Evolutionary conservation across 176 grass and related monocot genomes (phyloP).

Genomic region (Triticum dicoccoides): DNA sequence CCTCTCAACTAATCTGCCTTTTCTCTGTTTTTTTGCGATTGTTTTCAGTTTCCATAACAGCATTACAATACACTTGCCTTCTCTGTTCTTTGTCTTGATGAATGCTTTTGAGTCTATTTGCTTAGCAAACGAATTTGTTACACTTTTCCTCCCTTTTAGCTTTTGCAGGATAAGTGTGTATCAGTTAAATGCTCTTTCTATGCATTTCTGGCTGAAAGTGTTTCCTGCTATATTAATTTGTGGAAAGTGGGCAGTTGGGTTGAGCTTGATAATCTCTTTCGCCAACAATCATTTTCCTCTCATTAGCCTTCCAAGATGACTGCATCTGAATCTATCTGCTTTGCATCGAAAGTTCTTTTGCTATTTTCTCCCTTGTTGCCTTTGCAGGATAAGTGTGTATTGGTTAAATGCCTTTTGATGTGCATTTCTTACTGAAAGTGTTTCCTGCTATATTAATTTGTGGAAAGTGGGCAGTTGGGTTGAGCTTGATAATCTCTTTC

Average conservation of each 20-base stretch:
- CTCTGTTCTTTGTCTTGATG: background rate
- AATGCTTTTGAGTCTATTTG: background rate
- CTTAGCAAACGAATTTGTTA: background rate
- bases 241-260: conserved; percentile 80
- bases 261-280: conserved; percentile 37
- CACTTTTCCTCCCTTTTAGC: background rate
- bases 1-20: conserved; percentile 19
- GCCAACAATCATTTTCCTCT: conserved; percentile 85
- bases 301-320: background rate
- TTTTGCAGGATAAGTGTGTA: conserved; percentile 70
- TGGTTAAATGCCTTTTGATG: background rate
- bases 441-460: background rate
- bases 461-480: background rate
- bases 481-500: background rate
- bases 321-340: too few species aligned
- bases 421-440: background rate
- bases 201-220: conserved; percentile 61
- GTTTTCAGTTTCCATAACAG: background rate
- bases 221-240: conserved; percentile 59
- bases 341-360: too few species aligned
- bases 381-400: background rate
- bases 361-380: background rate
- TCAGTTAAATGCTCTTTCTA: conserved; percentile 34
- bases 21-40: background rate
- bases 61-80: background rate